phyloP scores from a whole-genome alignment of 352 stramenopile genomes.

The Globisporangium canariense region DNA sequence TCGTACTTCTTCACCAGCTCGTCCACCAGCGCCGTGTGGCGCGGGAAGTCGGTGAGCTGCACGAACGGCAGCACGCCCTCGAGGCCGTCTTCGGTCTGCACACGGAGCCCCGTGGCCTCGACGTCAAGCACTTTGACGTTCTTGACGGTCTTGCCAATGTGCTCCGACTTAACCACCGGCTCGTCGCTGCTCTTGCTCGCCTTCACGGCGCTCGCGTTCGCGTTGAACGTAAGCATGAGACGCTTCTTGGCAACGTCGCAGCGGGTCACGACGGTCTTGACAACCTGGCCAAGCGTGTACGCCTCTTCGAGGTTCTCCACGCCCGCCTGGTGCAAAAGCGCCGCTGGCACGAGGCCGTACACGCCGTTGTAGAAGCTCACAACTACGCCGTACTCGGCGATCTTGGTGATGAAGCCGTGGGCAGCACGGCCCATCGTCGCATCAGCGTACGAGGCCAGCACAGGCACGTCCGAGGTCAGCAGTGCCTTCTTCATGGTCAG shows the following conservation, averaged over 20 bases:
- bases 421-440: slow-evolving; percentile 68
- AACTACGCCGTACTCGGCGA: slow-evolving; percentile 90
- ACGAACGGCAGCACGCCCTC: slow-evolving; percentile 77
- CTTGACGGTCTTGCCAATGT: slow-evolving; percentile 55
- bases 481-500: slow-evolving; percentile 90
- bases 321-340: slow-evolving; percentile 77
- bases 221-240: slow-evolving; percentile 86
- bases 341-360: slow-evolving; percentile 89
- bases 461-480: slow-evolving; percentile 66
- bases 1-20: slow-evolving; percentile 52
- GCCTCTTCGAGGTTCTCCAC: slow-evolving; percentile 82
- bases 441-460: slow-evolving; percentile 75
- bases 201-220: slow-evolving; percentile 22
- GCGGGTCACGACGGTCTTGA: slow-evolving; percentile 73
- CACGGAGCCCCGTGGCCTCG: slow-evolving; percentile 59
- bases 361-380: slow-evolving; percentile 97
- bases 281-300: slow-evolving; percentile 85
- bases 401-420: slow-evolving; percentile 93
- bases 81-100: slow-evolving; percentile 72
- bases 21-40: slow-evolving; percentile 72
- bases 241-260: slow-evolving; percentile 77
- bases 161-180: slow-evolving; percentile 17
- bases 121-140: slow-evolving; percentile 71
- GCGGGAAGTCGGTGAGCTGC: slow-evolving; percentile 84
- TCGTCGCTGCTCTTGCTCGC: slow-evolving; percentile 7